phyloP scores from a whole-genome alignment of 208 protist species.

The Porcisia deanei region DNA sequence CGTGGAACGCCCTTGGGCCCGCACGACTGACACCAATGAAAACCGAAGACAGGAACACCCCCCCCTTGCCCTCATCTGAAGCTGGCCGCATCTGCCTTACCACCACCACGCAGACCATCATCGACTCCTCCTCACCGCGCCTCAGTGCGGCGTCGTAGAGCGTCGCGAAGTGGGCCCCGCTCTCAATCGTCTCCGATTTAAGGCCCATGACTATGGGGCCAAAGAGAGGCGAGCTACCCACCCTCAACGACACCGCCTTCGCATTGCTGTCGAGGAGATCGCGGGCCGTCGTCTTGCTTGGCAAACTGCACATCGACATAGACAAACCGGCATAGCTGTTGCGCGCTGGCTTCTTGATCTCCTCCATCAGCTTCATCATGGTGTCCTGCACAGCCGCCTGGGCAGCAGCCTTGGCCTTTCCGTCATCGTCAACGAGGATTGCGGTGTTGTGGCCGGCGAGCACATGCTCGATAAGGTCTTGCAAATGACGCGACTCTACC shows the following conservation, averaged over 20 bases:
- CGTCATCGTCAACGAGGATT: constrained; percentile 48
- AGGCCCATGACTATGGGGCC: constrained; percentile 45
- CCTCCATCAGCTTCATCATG: constrained; percentile 32
- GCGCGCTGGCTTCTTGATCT: constrained; percentile 19
- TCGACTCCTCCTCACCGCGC: constrained; percentile 24
- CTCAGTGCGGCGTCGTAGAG: constrained; percentile 32
- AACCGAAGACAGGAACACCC: constrained; percentile 52
- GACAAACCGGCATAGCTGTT: constrained; percentile 33
- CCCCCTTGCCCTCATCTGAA: constrained; percentile 15
- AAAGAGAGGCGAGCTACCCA: constrained; percentile 54
- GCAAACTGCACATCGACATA: constrained; percentile 38
- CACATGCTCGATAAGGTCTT: constrained; percentile 46
- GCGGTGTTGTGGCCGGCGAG: constrained; percentile 58
- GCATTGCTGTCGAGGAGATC: constrained; percentile 38
- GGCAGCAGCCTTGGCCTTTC: constrained; percentile 23
- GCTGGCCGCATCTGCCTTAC: constrained; percentile 43
- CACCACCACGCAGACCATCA: constrained; percentile 48
- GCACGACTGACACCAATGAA: constrained; percentile 40
- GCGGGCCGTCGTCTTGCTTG: constrained; percentile 26
- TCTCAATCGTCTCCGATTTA: constrained; percentile 25
- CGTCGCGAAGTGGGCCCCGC: constrained; percentile 29
- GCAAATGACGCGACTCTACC: constrained; percentile 30
- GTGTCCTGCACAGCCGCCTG: constrained; percentile 23
- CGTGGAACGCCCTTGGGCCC: constrained; percentile 33
- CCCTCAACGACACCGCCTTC: constrained; percentile 26